Conservation (phyloP, 2,329 filamentous ascomycete genomes). For the Aspergillus sp. region DNA sequence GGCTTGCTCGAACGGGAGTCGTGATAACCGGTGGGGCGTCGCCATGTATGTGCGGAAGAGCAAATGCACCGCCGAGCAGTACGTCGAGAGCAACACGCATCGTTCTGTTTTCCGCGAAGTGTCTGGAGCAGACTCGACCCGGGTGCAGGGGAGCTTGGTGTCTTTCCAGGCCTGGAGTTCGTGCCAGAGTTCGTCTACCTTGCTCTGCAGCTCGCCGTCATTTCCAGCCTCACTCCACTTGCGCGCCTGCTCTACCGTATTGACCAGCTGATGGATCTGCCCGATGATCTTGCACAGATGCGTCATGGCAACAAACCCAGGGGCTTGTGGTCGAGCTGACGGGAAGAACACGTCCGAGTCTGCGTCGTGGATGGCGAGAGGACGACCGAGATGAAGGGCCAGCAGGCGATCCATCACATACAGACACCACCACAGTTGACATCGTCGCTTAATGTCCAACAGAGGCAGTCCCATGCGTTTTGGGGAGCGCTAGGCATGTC, state of each 20-base stretch:
- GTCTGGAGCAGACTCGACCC: background rate
- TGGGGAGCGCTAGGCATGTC: conserved; percentile 1
- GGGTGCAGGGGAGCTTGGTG: background rate
- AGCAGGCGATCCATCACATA: conserved; percentile 8
- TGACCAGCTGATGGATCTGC: background rate
- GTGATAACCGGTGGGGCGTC: conserved; percentile 1
- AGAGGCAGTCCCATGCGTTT: conserved; percentile 6
- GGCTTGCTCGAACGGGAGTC: background rate
- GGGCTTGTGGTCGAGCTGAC: conserved; percentile 4
- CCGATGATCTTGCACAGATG: conserved; percentile 5
- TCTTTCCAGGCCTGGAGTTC: conserved; percentile 4
- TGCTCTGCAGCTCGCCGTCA: background rate
- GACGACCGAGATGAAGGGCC: conserved; percentile 4
- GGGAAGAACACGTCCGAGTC: conserved; percentile 8
- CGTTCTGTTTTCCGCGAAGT: background rate
- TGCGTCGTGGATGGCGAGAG: conserved; percentile 5
- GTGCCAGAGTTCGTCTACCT: conserved; percentile 1
- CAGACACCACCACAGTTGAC: conserved; percentile 10
- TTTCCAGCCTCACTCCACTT: conserved; percentile 1
- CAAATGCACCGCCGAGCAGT: conserved; percentile 3
- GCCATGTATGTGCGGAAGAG: conserved; percentile 5
- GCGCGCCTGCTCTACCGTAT: background rate
- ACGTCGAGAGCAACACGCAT: conserved; percentile 4
- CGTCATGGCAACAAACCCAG: conserved; percentile 7
- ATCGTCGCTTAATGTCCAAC: conserved; percentile 5